Percentiles rank a stretch among this genome's conserved stretches.
Conservation (phyloP, 768 basidiomycete species). For the Boletus coccyginus region DNA sequence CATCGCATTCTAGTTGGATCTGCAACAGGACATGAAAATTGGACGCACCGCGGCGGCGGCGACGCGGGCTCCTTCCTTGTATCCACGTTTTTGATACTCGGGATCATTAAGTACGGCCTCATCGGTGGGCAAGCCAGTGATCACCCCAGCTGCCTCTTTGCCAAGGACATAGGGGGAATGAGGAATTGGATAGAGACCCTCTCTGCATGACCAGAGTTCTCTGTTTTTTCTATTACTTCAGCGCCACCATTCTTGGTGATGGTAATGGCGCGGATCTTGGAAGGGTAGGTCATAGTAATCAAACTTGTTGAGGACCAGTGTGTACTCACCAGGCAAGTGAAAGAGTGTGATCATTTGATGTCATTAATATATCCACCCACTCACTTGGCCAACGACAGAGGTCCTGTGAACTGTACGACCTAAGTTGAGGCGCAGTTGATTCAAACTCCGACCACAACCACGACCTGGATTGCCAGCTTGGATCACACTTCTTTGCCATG, state of each 20-base stretch:
- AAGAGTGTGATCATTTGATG: no score
- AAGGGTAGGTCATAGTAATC: slow-evolving; percentile 51
- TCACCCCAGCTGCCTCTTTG: slow-evolving; percentile 72
- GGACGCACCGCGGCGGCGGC: slow-evolving; percentile 62
- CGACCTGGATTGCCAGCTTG: no score
- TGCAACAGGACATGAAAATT: neutral
- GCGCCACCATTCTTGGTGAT: slow-evolving; percentile 72
- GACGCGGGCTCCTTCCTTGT: slow-evolving; percentile 68
- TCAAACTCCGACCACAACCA: no score
- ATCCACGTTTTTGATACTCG: slow-evolving; percentile 62
- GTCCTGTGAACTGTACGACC: no score
- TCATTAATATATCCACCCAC: no score
- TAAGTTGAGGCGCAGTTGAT: no score
- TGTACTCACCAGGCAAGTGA: no score
- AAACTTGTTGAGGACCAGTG: slow-evolving; percentile 22
- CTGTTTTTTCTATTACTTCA: slow-evolving; percentile 71
- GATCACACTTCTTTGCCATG: no score
- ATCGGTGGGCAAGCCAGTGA: slow-evolving; percentile 74
- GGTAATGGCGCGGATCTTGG: slow-evolving; percentile 66
- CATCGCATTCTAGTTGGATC: neutral
- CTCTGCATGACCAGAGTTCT: slow-evolving; percentile 47
- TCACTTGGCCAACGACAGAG: no score
- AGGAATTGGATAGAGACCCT: slow-evolving; percentile 61
- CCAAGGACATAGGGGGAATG: slow-evolving; percentile 69
- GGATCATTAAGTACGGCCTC: slow-evolving; percentile 53